phyloP scores from a whole-genome alignment of 1,284 basidiomycete species.

The Laetiporus sulphureus region DNA sequence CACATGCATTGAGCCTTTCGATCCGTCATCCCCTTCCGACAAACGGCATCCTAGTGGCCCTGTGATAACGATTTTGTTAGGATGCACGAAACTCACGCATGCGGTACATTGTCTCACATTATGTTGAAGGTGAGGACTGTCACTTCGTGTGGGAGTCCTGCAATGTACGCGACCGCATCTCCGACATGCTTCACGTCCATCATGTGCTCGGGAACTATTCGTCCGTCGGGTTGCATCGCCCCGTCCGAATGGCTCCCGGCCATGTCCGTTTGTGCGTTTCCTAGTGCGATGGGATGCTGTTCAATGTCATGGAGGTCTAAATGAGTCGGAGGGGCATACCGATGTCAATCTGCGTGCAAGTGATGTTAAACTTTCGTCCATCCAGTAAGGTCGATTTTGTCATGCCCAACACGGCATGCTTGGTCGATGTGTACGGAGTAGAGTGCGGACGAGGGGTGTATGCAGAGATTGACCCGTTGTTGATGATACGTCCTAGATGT shows the following conservation, averaged over 20 bases:
- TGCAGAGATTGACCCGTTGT: slow-evolving; percentile 78
- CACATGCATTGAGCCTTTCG: too few relatives aligned
- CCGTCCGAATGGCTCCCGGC: slow-evolving; percentile 40
- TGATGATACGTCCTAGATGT: slow-evolving; percentile 63
- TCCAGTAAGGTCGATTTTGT: slow-evolving; percentile 74
- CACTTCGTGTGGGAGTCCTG: slow-evolving; percentile 58
- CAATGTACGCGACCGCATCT: slow-evolving; percentile 63
- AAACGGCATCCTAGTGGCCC: slow-evolving; percentile 22
- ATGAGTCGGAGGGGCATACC: slow-evolving; percentile 32
- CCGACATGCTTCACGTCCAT: slow-evolving; percentile 71
- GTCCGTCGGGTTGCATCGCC: slow-evolving; percentile 64
- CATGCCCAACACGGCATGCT: slow-evolving; percentile 73
- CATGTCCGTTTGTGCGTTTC: slow-evolving; percentile 64
- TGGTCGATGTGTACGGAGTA: slow-evolving; percentile 66
- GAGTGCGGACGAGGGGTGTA: slow-evolving; percentile 66
- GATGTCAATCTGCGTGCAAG: slow-evolving; percentile 77
- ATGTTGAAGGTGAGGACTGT: slow-evolving; percentile 69
- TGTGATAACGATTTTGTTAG: slow-evolving; percentile 4
- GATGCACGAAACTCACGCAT: neutral
- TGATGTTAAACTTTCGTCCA: slow-evolving; percentile 66
- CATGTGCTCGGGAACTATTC: slow-evolving; percentile 49
- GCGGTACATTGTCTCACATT: slow-evolving; percentile 45
- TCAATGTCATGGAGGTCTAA: neutral
- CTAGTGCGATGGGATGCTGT: slow-evolving; percentile 25
- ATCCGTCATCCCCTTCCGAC: slow-evolving; percentile 12